Evolutionary conservation across 2,329 filamentous ascomycete species (phyloP), one percentile per base, ranked within the genome.

Genomic region (Penicillium sp.): DNA sequence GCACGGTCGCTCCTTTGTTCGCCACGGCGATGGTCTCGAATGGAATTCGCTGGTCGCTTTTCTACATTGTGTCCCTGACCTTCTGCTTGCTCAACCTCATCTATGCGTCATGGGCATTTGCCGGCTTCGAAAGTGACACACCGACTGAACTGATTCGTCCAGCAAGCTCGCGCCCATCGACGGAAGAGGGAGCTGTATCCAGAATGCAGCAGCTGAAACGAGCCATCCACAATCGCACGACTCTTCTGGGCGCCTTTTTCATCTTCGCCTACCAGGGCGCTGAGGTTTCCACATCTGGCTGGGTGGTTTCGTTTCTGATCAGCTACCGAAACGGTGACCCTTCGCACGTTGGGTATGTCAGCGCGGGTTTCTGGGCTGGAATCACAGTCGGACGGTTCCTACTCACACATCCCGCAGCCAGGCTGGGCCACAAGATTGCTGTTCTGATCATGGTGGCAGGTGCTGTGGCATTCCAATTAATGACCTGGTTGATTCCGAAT

Each of bases 211-310:
- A 67, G 60, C 75, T 71, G 64, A 79, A 70, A 47, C 64, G 71
- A 44, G 75, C 78, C 2, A 57, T 83, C 29, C 70, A 70, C 48
- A 77, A 76, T 55, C 71, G 68, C 29, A 76, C 83, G 4, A 87
- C 90, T 0, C 68, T 93, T 1, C 75, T 93, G 0, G 86, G 87
- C 3, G 84, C 88, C 0, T 66, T 88, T 8, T 93, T 93, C 73
- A 86, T 93, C 66, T 93, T 94, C 65, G 81, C 83, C 26, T 94
- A 95, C 66, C 87, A 93, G 67, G 88, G 88, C 32, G 85, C 86
- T 33, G 88, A 94, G 68, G 88, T 94, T 12, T 84, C 83, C 11
- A 87, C 91, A 54, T 88, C 85, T 0, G 88, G 88, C 45, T 94
- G 88, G 89, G 84, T 91, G 42, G 89, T 91, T 52, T 89, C 85